phyloP scores from a whole-genome alignment of 768 basidiomycete genomes.

The Boletellus sp. region DNA sequence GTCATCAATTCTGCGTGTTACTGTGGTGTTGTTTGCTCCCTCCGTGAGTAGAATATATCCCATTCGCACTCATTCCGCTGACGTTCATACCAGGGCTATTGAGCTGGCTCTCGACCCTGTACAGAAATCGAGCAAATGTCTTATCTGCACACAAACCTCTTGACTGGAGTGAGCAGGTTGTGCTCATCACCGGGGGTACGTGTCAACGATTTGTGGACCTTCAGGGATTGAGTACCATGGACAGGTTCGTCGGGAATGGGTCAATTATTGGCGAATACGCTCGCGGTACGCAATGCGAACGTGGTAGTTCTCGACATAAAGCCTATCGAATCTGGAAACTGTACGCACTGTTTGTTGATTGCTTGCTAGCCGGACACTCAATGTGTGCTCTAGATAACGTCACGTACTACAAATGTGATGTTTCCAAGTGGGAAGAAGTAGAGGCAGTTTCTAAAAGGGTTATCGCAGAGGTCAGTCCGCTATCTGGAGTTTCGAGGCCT shows the following conservation, averaged over 20 bases:
- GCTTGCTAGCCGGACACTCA: neutral
- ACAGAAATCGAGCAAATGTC: slow-evolving; percentile 69
- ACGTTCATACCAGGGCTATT: slow-evolving; percentile 49
- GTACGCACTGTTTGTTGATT: slow-evolving; percentile 43
- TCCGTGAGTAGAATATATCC: slow-evolving; percentile 51
- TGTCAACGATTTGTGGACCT: neutral
- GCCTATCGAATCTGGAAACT: slow-evolving; percentile 71
- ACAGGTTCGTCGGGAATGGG: slow-evolving; percentile 88
- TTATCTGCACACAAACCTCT: slow-evolving; percentile 57
- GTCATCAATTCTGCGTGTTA: slow-evolving; percentile 54
- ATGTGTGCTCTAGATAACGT: slow-evolving; percentile 58
- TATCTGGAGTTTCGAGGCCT: neutral
- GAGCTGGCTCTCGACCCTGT: slow-evolving; percentile 67
- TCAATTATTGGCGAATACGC: slow-evolving; percentile 80
- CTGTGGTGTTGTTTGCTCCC: slow-evolving; percentile 53
- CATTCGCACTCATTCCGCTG: neutral
- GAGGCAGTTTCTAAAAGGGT: slow-evolving; percentile 69
- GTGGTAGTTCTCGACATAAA: slow-evolving; percentile 87
- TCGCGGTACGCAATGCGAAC: slow-evolving; percentile 75
- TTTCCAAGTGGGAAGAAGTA: slow-evolving; percentile 86
- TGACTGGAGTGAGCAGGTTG: slow-evolving; percentile 87
- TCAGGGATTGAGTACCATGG: neutral
- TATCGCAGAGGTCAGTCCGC: slow-evolving; percentile 61
- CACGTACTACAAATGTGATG: slow-evolving; percentile 84
- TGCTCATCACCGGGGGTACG: slow-evolving; percentile 88